These are phyloP conservation scores for Penicillium hesseltinei DNA, from an alignment of 2,329 filamentous ascomycete genomes.

Conservation along the genomic window DNA sequence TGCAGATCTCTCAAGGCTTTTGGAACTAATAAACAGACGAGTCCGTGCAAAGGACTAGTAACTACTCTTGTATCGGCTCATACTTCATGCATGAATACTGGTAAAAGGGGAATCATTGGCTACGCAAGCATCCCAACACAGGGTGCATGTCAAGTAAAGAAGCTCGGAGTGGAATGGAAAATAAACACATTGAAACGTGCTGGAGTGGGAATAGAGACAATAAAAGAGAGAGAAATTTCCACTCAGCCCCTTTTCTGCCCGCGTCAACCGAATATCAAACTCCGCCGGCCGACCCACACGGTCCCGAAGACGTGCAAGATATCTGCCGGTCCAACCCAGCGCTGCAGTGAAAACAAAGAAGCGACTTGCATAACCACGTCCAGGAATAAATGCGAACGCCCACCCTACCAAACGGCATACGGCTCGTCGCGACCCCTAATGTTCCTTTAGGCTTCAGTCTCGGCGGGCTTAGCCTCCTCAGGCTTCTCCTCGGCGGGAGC, in stretches of 20 bases:
- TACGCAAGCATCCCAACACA: slow-evolving; percentile 11
- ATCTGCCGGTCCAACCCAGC: slow-evolving; percentile 38
- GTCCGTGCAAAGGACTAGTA: neutral
- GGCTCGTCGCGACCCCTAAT: slow-evolving; percentile 19
- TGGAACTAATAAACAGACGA: neutral
- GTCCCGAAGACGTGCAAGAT: slow-evolving; percentile 36
- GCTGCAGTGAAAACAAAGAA: slow-evolving; percentile 35
- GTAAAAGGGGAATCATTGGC: slow-evolving; percentile 12
- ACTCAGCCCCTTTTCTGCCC: slow-evolving; percentile 41
- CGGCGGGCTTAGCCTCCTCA: slow-evolving; percentile 39
- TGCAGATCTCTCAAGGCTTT: neutral
- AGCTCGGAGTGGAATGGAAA: slow-evolving; percentile 24
- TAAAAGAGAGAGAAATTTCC: slow-evolving; percentile 44
- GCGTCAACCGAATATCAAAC: slow-evolving; percentile 44
- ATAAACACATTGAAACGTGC: slow-evolving; percentile 41
- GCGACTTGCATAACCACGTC: slow-evolving; percentile 36
- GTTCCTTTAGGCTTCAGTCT: slow-evolving; percentile 36
- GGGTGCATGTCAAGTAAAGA: slow-evolving; percentile 4
- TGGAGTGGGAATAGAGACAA: slow-evolving; percentile 42
- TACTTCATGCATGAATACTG: neutral
- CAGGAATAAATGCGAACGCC: slow-evolving; percentile 37
- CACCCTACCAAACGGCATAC: slow-evolving; percentile 31
- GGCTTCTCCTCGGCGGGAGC: slow-evolving; percentile 42
- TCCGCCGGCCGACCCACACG: slow-evolving; percentile 42
- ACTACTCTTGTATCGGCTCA: neutral